Conservation (phyloP, 2,329 filamentous ascomycete genomes). For the Xylaria hypoxylon region DNA sequence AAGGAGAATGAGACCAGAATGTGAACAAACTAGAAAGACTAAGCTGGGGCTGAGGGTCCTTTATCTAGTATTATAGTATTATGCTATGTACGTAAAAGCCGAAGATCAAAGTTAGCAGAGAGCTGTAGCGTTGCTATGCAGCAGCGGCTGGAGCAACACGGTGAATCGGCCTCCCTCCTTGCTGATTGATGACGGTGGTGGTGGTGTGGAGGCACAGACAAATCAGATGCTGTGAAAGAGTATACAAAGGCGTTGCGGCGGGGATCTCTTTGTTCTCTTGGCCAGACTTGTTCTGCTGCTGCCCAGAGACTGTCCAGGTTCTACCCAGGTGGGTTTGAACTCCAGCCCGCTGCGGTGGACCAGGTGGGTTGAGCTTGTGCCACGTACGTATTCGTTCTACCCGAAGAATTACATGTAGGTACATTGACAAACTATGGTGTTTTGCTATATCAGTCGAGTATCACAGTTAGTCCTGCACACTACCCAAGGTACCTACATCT, state of each 20-base stretch:
- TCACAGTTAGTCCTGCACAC: too few species aligned
- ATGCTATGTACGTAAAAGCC: conserved; percentile 31
- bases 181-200: conserved; percentile 28
- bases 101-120: background rate
- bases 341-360: background rate
- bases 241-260: conserved; percentile 34
- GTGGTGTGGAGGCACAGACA: conserved; percentile 40
- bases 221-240: conserved; percentile 34
- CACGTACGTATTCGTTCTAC: conserved; percentile 22
- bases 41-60: conserved; percentile 39
- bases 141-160: conserved; percentile 34
- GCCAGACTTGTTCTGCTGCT: conserved; percentile 11
- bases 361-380: conserved; percentile 19
- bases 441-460: background rate
- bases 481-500: too few species aligned
- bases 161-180: conserved; percentile 30
- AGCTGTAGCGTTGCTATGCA: conserved; percentile 35
- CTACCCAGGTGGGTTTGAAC: background rate
- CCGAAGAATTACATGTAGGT: too few species aligned
- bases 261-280: conserved; percentile 31
- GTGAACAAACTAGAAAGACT: conserved; percentile 35
- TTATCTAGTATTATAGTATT: conserved; percentile 39
- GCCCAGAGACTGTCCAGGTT: background rate
- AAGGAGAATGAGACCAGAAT: conserved; percentile 41
- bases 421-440: background rate